Evolutionary conservation across 345 rosid species (phyloP).

Genomic region (Gossypium raimondii): DNA sequence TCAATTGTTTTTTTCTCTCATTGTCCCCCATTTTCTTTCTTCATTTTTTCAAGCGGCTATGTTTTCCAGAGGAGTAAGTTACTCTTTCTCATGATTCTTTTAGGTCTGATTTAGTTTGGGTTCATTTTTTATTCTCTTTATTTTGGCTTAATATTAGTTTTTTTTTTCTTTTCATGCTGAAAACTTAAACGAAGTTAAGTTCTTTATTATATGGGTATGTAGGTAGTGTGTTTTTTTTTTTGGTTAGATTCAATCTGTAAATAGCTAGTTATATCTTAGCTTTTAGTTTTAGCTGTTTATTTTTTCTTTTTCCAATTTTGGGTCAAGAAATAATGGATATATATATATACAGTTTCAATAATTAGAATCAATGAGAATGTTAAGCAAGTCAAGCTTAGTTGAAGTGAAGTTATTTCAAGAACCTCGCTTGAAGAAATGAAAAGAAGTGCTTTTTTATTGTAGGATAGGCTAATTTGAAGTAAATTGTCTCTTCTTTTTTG

Average conservation of each 20-base stretch:
- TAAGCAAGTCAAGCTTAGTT: neutral
- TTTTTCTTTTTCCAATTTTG: too few relatives aligned
- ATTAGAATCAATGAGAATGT: neutral
- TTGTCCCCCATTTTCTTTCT: neutral
- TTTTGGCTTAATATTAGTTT: neutral
- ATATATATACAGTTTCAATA: too few relatives aligned
- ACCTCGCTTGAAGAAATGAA: neutral
- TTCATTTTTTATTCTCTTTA: neutral
- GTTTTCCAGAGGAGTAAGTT: conserved; percentile 50
- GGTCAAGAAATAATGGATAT: too few relatives aligned
- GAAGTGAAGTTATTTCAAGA: neutral
- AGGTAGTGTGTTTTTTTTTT: neutral
- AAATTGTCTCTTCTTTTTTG: neutral
- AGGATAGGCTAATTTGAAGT: neutral
- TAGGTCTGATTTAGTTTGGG: conserved; percentile 7
- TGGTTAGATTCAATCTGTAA: too few relatives aligned
- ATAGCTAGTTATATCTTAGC: too few relatives aligned
- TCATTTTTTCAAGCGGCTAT: conserved; percentile 23
- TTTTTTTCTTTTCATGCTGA: neutral
- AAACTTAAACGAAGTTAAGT: neutral
- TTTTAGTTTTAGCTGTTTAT: too few relatives aligned
- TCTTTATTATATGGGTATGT: neutral
- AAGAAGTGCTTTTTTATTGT: neutral
- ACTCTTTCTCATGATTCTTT: neutral
- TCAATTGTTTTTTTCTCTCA: neutral